Conservation (phyloP, 108 stramenopile genomes). For the Asterionellopsis glacialis region DNA sequence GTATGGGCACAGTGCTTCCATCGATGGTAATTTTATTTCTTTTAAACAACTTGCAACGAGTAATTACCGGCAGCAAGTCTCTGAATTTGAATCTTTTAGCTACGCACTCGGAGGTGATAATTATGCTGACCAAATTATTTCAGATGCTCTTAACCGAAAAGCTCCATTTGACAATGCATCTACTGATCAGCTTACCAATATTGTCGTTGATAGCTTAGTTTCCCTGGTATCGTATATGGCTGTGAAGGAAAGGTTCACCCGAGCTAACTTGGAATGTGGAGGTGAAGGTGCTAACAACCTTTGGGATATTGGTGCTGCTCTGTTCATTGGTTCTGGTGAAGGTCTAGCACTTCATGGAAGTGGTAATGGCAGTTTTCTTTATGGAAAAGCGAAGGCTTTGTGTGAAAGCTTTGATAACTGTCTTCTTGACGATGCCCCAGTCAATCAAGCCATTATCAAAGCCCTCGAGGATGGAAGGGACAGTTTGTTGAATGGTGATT, state of each 20-base stretch:
- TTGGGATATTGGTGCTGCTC: slow-evolving; percentile 45
- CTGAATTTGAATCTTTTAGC: not conserved
- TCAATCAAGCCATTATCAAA: slow-evolving; percentile 21
- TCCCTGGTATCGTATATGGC: slow-evolving; percentile 37
- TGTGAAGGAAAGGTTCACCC: slow-evolving; percentile 11
- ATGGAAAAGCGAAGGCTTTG: slow-evolving; percentile 31
- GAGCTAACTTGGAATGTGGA: slow-evolving; percentile 19
- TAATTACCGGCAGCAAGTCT: slow-evolving; percentile 7
- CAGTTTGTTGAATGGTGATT: slow-evolving; percentile 14
- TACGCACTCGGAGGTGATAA: slow-evolving; percentile 11
- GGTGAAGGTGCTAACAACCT: slow-evolving; percentile 6
- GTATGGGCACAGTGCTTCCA: slow-evolving; percentile 40
- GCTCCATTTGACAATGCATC: slow-evolving; percentile 16
- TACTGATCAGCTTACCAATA: slow-evolving; percentile 19
- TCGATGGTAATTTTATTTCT: slow-evolving; percentile 5
- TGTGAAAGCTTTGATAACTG: slow-evolving; percentile 44
- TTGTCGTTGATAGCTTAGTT: slow-evolving; percentile 21
- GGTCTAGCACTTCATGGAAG: slow-evolving; percentile 12
- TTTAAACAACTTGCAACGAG: slow-evolving; percentile 32
- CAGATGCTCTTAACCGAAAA: slow-evolving; percentile 13
- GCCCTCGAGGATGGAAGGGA: slow-evolving; percentile 18
- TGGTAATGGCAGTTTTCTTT: slow-evolving; percentile 26
- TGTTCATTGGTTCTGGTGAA: slow-evolving; percentile 54
- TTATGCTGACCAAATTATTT: slow-evolving; percentile 27
- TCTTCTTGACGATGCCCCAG: slow-evolving; percentile 9